Conservation (phyloP, 2,329 filamentous ascomycete species). For the Talaromyces albobiverticillius region DNA sequence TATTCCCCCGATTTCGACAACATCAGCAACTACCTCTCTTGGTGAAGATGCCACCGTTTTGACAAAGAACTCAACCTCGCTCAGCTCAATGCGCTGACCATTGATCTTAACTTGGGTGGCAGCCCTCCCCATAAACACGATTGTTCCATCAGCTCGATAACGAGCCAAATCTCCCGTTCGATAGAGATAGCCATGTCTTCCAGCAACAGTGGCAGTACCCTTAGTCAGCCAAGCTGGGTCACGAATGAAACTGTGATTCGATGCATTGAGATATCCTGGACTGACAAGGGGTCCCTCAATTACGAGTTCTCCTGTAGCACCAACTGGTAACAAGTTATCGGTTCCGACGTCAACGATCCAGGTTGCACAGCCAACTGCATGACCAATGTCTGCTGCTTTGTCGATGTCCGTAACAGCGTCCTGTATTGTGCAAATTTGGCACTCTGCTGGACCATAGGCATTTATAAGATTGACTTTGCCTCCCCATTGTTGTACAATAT, state of each 20-base stretch:
- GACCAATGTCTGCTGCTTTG: not conserved
- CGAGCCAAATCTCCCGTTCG: conserved; percentile 5
- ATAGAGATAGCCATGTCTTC: not conserved
- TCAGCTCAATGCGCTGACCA: conserved; percentile 12
- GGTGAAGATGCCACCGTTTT: not conserved
- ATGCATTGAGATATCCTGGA: conserved; percentile 27
- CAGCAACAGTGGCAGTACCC: not conserved
- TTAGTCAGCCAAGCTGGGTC: conserved; percentile 60
- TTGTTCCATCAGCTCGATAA: conserved; percentile 7
- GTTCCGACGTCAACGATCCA: conserved; percentile 8
- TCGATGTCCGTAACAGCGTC: not conserved
- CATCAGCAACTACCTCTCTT: too few species aligned
- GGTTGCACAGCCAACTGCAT: not conserved
- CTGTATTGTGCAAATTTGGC: not conserved
- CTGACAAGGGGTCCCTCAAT: conserved; percentile 21
- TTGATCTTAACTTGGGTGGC: conserved; percentile 7
- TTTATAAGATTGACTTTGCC: not conserved
- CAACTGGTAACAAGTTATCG: not conserved
- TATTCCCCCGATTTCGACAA: too few species aligned
- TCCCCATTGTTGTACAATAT: conserved; percentile 14
- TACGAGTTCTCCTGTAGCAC: conserved; percentile 5
- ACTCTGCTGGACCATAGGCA: conserved; percentile 10
- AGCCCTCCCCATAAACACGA: not conserved
- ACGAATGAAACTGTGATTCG: too few species aligned
- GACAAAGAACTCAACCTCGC: conserved; percentile 5